Percentiles rank a stretch among this genome's conserved stretches.
Conservation (phyloP, 371 early-diverging fungal genomes). For the Rhizopus sp. region DNA sequence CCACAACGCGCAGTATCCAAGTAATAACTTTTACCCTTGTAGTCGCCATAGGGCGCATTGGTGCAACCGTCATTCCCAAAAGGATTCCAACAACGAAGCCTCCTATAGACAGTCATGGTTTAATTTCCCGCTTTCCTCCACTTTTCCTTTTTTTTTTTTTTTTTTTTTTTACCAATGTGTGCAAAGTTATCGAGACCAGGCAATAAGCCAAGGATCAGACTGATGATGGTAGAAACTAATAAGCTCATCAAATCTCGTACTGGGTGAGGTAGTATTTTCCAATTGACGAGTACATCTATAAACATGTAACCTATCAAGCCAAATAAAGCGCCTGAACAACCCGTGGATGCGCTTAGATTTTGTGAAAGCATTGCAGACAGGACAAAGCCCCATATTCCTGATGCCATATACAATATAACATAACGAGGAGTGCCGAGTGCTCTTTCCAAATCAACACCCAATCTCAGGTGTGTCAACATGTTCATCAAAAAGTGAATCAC, state of each 20-base stretch:
- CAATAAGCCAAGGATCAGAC: slow-evolving; percentile 71
- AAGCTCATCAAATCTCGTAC: slow-evolving; percentile 71
- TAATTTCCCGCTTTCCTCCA: slow-evolving; percentile 64
- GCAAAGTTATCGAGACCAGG: slow-evolving; percentile 83
- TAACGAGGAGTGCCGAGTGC: slow-evolving; percentile 77
- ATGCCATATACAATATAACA: slow-evolving; percentile 70
- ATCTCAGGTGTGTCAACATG: slow-evolving; percentile 68
- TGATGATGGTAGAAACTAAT: slow-evolving; percentile 61
- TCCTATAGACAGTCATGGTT: slow-evolving; percentile 52
- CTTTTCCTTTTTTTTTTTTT: neutral
- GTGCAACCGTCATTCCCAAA: slow-evolving; percentile 53
- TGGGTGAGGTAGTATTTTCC: slow-evolving; percentile 70
- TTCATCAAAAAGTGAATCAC: slow-evolving; percentile 80
- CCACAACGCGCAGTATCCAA: slow-evolving; percentile 38
- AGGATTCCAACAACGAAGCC: slow-evolving; percentile 59
- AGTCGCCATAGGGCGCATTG: slow-evolving; percentile 39
- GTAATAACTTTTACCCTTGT: slow-evolving; percentile 40
- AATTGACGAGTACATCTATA: slow-evolving; percentile 80
- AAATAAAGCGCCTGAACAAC: slow-evolving; percentile 84
- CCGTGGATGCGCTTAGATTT: slow-evolving; percentile 63
- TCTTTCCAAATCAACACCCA: slow-evolving; percentile 75
- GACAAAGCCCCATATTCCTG: slow-evolving; percentile 82
- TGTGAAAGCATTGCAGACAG: slow-evolving; percentile 74
- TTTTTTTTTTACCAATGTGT: slow-evolving; percentile 54
- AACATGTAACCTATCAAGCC: slow-evolving; percentile 81